Base-by-base conservation (phyloP, 768 basidiomycete species). In the Agaricus sinodeliciosus region DNA sequence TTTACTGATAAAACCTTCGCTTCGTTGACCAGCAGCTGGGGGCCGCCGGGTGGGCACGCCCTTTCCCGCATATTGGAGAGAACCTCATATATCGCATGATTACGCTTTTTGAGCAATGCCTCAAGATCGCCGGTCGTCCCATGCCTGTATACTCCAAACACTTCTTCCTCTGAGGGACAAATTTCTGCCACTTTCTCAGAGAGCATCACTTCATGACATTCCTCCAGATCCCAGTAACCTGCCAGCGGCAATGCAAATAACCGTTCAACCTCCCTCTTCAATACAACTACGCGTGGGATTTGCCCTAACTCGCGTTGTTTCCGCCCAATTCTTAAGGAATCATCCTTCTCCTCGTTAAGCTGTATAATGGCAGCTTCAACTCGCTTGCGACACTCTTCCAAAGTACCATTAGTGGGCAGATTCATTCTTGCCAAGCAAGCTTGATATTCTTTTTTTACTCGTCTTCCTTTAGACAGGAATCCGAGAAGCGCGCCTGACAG, bases 161-260 rank as follows among this genome's bases (percentile, higher is more conserved):
- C 60, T 4, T 71, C 67, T 46, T 75, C 74, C 28, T 76, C 73
- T 6, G 58, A 67, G 0, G 72, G 71, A 58, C 70, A 72, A 19
- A 55, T 53, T 9, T 49, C 53, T 9, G 43, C 55, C 0, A 36
- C 48, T 36, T 35, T 46, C 6, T 62, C 57, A 15, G 69, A 57
- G 9, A 75, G 58, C 9, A 64, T 58, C 4, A 63, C 43, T 26
- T 31, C 55, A 13, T 65, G 67, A 49, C 75, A 74, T 55, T 75
- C 71, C 1, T 67, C 62, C 13, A 78, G 62, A 56, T 76, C 73
- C 75, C 76, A 77, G 53, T 71, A 75, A 8, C 77, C 77, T 28
- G 76, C 69, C 22, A 75, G 58, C 5, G 78, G 78, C 16, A 79
- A 59, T 1, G 76, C 75, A 11, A 78, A 51, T 16, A 76, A 67